A percentile compares a stretch with the other conserved stretches of the same genome.
These are phyloP conservation scores for Phialophora tarda DNA, from an alignment of 2,329 filamentous ascomycete species.

Conservation along the genomic window DNA sequence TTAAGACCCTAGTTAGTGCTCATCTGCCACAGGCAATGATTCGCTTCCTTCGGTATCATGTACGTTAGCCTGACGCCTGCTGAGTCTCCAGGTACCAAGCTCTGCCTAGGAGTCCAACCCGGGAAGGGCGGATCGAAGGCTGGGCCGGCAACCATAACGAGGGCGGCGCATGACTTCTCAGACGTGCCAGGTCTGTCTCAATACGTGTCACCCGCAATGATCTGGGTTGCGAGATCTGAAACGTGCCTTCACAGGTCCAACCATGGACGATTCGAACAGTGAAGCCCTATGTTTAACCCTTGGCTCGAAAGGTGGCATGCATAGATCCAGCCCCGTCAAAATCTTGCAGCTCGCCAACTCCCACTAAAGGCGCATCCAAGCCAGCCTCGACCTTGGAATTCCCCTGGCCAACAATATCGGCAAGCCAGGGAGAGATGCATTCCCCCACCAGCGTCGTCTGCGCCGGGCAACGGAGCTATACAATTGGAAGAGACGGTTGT, in stretches of 20 bases:
- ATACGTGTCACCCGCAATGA: constrained; percentile 10
- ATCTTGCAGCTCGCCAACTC: constrained; percentile 7
- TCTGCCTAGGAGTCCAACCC: constrained; percentile 5
- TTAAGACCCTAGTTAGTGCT: constrained; percentile 15
- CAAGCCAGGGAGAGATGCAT: not conserved
- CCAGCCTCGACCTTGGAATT: not conserved
- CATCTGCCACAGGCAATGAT: constrained; percentile 5
- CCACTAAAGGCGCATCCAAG: not conserved
- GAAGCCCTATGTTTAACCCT: constrained; percentile 12
- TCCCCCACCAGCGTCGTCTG: not conserved
- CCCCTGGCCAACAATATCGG: not conserved
- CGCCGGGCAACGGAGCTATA: not conserved
- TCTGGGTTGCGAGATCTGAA: constrained; percentile 12
- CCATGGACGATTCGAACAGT: not conserved
- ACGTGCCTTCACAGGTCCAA: not conserved
- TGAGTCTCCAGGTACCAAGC: constrained; percentile 9
- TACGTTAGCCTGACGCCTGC: constrained; percentile 14
- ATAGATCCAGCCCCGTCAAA: constrained; percentile 6
- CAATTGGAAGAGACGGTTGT: not conserved
- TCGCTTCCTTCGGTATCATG: not conserved
- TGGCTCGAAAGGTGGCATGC: constrained; percentile 7
- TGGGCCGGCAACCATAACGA: not conserved
- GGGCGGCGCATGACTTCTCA: constrained; percentile 1
- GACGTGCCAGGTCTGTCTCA: not conserved
- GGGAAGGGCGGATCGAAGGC: constrained; percentile 2